These are phyloP conservation scores for Xanthoparmelia taractica DNA, from an alignment of 495 filamentous ascomycete genomes.

Conservation along the genomic window DNA sequence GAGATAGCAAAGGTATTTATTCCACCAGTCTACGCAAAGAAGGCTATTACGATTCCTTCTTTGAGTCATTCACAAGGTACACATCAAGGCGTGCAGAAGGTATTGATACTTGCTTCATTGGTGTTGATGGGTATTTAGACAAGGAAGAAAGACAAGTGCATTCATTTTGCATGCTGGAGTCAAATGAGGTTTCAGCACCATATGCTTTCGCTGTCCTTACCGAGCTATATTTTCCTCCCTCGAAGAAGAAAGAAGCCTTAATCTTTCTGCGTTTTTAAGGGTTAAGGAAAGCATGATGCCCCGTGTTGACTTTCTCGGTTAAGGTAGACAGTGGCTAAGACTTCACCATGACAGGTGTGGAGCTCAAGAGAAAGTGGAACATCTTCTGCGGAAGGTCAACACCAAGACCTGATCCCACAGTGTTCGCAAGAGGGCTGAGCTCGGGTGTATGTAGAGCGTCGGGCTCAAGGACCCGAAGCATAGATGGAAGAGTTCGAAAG, in stretches of 20 bases:
- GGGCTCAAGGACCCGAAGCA: neutral
- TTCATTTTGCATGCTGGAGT: constrained; percentile 6
- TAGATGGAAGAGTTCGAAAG: neutral
- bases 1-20: neutral
- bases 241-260: neutral
- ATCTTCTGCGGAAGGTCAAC: neutral
- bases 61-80: neutral
- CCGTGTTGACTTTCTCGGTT: neutral
- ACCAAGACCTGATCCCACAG: neutral
- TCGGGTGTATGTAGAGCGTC: neutral
- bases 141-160: constrained; percentile 2
- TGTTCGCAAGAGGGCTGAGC: neutral
- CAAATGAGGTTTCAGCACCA: neutral
- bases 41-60: neutral
- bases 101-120: constrained; percentile 3
- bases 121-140: constrained; percentile 7
- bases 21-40: neutral
- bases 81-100: neutral
- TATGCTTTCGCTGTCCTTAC: neutral
- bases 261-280: no score
- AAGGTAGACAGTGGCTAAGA: neutral
- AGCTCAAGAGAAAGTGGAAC: neutral
- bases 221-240: neutral
- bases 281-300: neutral
- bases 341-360: neutral